phyloP scores from a whole-genome alignment of 331 rosid species.

The Quercus phellos region DNA sequence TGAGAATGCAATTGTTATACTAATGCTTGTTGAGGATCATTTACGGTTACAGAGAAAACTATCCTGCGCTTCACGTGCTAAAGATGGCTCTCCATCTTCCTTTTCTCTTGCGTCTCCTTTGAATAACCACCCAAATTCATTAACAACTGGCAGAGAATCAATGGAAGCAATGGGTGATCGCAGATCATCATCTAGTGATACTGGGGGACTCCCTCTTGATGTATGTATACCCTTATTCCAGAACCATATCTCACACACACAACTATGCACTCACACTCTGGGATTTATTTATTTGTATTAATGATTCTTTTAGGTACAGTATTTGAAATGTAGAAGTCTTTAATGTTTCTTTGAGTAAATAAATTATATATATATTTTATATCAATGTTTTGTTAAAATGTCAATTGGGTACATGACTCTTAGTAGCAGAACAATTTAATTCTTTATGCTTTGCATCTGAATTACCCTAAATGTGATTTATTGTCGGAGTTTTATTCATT shows the following conservation, averaged over 20 bases:
- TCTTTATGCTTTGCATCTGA: neutral
- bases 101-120: constrained; percentile 65
- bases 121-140: constrained; percentile 38
- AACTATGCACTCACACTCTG: neutral
- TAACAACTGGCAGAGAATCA: constrained; percentile 33
- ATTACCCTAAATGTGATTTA: neutral
- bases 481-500: neutral
- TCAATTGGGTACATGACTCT: neutral
- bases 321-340: neutral
- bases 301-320: neutral
- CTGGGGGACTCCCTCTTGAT: constrained; percentile 66
- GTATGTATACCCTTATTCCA: constrained; percentile 41
- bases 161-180: constrained; percentile 38
- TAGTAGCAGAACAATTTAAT: neutral
- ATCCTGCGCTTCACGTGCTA: constrained; percentile 44
- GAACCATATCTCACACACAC: neutral
- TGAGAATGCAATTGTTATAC: constrained; percentile 92
- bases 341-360: neutral
- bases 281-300: neutral
- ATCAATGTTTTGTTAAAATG: neutral
- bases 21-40: constrained; percentile 99
- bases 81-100: constrained; percentile 71
- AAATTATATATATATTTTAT: neutral
- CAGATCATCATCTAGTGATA: constrained; percentile 48
- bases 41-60: constrained; percentile 82